Evolutionary conservation across 1,284 basidiomycete genomes (phyloP), one percentile per base, ranked within the genome.

Genomic region (Melampsora americana): DNA sequence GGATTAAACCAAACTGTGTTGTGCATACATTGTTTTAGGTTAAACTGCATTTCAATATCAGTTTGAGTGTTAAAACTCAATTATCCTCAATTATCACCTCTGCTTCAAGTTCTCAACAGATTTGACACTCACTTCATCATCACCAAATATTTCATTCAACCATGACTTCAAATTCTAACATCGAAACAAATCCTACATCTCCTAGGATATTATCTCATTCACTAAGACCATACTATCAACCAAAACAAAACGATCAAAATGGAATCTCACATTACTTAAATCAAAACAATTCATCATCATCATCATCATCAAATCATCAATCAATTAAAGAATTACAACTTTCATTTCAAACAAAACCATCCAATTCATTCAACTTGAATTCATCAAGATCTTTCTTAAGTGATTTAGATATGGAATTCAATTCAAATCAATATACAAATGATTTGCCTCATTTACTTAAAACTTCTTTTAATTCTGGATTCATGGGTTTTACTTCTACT

Each of bases 401-500:
- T n/a, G 60, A 64, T 61, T 71, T 62, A 14, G 69, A 64, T 59
- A 6, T 71, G 26, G 69, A 64, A 16, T 61, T 71, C 56, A 48
- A 44, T 11, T 26, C 61, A 18, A 64, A 64, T 42, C 28, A 28
- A n/a, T 64, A 64, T 35, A n/a, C 35, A 30, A 12, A 42, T 18
- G 23, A 65, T n/a, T 26, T 74, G 26, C 35, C 71, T 2, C 28
- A 39, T 64, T 16, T 74, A 26, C 12, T 90, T 70, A 88, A 87
- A 78, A 86, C 88, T 5, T 81, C 91, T 35, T 84, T 89, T 2
- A 88, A 89, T 6, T 88, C 89, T 6, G 88, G 88, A 4, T 82
- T 92, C 23, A 83, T 92, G 71, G 88, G 91, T 79, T 96, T 93
- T 83, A 87, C 91, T 9, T 90, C 89, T 67, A 90, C 90, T 18